These are phyloP conservation scores for Neoarthrinium moseri DNA, from an alignment of 2,329 filamentous ascomycete species.

Conservation along the genomic window DNA sequence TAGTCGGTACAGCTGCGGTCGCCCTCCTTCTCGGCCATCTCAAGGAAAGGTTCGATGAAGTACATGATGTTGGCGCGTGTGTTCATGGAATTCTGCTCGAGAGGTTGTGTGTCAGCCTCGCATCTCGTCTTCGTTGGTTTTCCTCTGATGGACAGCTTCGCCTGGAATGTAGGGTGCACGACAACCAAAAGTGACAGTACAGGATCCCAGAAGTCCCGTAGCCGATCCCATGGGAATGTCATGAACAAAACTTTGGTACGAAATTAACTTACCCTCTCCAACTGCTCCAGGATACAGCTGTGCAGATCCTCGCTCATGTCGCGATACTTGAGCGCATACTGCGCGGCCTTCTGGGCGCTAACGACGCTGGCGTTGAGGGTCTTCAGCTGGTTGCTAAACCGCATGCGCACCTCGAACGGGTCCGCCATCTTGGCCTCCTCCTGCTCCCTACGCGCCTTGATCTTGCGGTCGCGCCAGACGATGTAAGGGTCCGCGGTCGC, in stretches of 20 bases:
- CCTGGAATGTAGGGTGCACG: too few species aligned
- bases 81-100: constrained; percentile 82
- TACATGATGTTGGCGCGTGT: constrained; percentile 98
- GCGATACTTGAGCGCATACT: constrained; percentile 90
- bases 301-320: constrained; percentile 97
- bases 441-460: constrained; percentile 21
- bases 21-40: constrained; percentile 76
- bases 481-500: constrained; percentile 42
- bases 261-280: constrained; percentile 69
- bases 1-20: constrained; percentile 72
- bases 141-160: too few species aligned
- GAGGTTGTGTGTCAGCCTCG: too few species aligned
- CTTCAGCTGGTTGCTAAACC: constrained; percentile 87
- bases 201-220: too few species aligned
- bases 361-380: constrained; percentile 88
- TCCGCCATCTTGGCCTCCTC: constrained; percentile 54
- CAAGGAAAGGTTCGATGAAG: constrained; percentile 93
- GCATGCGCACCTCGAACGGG: constrained; percentile 97
- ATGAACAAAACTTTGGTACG: too few species aligned
- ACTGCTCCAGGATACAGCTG: constrained; percentile 93
- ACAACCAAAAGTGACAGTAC: too few species aligned
- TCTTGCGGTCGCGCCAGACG: constrained; percentile 28
- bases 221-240: too few species aligned
- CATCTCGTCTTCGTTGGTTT: too few species aligned
- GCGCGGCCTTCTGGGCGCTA: constrained; percentile 86